Conservation (phyloP, 306 rosid species). For the Cucumis melo region DNA sequence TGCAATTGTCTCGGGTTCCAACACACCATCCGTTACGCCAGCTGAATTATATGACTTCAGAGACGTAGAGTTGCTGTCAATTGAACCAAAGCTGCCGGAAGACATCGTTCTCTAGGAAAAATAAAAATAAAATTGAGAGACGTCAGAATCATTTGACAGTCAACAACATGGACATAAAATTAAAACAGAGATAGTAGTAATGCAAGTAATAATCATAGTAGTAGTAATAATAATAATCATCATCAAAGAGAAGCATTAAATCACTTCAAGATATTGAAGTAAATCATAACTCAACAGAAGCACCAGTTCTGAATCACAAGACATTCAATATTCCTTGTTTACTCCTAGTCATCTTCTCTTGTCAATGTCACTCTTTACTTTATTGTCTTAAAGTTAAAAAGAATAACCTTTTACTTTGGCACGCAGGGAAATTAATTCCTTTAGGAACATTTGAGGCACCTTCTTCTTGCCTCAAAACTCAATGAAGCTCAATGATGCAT, state of each 20-base stretch:
- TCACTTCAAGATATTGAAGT: not conserved
- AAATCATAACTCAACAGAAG: not conserved
- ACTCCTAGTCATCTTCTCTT: not conserved
- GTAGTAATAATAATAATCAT: not conserved
- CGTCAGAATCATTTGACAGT: constrained; percentile 8
- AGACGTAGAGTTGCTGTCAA: constrained; percentile 34
- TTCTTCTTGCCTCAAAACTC: not conserved
- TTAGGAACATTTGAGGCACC: not conserved
- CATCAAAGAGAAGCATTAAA: not conserved
- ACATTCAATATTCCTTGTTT: not conserved
- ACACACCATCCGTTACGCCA: constrained; percentile 28
- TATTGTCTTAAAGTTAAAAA: not conserved
- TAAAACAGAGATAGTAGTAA: not conserved
- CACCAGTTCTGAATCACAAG: not conserved
- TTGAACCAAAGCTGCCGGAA: constrained; percentile 36
- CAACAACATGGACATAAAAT: constrained; percentile 6
- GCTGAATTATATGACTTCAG: constrained; percentile 35
- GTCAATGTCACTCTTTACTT: not conserved
- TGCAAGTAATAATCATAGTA: not conserved
- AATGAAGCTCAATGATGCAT: not conserved
- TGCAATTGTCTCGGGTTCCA: constrained; percentile 31
- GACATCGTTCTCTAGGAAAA: constrained; percentile 43
- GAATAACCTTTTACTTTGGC: not conserved
- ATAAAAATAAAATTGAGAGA: constrained; percentile 5
- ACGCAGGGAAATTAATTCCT: not conserved